These are phyloP conservation scores for Solanum gandarillasii DNA, from an alignment of 257 asterid species.

Conservation along the genomic window DNA sequence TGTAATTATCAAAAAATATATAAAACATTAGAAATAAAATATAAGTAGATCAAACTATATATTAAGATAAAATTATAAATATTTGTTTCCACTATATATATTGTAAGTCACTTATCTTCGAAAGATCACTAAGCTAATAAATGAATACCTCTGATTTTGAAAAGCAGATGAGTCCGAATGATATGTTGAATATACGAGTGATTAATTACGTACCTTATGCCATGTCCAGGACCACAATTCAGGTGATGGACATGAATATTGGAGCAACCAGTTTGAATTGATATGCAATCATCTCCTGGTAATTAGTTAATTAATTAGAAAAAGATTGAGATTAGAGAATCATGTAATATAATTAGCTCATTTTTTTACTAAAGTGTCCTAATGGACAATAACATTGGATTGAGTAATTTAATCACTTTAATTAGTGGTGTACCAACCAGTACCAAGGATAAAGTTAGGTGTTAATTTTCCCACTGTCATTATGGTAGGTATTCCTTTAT, in stretches of 20 bases:
- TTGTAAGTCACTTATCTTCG: background rate
- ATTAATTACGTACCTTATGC: slow-evolving; percentile 49
- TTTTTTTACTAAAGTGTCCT: background rate
- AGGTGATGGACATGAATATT: slow-evolving; percentile 58
- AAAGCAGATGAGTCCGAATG: too few species aligned
- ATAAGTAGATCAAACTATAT: background rate
- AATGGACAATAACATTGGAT: background rate
- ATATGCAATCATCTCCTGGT: slow-evolving; percentile 82
- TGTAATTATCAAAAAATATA: slow-evolving; percentile 8
- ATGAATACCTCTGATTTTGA: background rate
- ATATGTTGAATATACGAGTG: background rate
- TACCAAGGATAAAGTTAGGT: background rate
- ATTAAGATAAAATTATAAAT: background rate
- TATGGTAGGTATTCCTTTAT: background rate
- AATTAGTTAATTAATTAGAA: background rate
- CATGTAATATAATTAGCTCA: background rate
- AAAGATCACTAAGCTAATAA: background rate
- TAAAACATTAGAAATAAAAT: background rate
- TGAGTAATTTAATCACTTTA: background rate
- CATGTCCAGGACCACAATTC: slow-evolving; percentile 88
- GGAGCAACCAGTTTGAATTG: slow-evolving; percentile 80
- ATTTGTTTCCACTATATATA: background rate
- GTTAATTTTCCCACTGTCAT: background rate
- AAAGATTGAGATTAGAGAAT: background rate
- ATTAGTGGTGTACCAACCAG: background rate